phyloP scores from a whole-genome alignment of 257 asterid species.

The Solanum chmielewskii region DNA sequence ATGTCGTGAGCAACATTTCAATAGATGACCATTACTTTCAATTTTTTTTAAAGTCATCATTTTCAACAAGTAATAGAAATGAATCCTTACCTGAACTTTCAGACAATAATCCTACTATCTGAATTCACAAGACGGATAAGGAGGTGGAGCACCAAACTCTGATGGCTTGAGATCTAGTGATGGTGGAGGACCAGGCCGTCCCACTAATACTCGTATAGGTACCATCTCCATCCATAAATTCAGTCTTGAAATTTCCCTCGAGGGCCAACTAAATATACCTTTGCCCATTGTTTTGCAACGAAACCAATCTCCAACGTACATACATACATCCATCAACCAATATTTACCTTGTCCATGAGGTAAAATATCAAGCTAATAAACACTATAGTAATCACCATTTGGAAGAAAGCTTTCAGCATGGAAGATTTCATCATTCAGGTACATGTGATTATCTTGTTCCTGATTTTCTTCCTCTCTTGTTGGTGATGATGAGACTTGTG shows the following conservation, averaged over 20 bases:
- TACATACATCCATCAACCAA: conserved; percentile 89
- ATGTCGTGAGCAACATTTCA: not conserved
- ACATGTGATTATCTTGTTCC: conserved; percentile 14
- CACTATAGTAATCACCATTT: conserved; percentile 79
- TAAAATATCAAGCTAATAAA: conserved; percentile 62
- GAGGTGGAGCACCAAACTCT: not conserved
- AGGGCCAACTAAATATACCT: conserved; percentile 80
- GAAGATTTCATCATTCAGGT: conserved; percentile 46
- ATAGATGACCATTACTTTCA: not conserved
- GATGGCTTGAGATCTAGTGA: not conserved
- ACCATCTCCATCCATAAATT: too few relatives aligned
- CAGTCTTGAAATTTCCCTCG: conserved; percentile 19
- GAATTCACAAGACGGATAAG: not conserved
- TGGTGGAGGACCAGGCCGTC: too few relatives aligned
- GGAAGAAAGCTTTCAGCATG: conserved; percentile 70
- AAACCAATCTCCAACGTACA: conserved; percentile 86
- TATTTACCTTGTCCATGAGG: conserved; percentile 86
- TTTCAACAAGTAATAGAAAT: not conserved
- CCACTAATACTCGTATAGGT: too few relatives aligned
- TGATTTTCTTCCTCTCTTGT: conserved; percentile 19
- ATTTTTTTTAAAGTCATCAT: not conserved
- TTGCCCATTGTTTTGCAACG: conserved; percentile 68
- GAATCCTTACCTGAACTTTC: not conserved
- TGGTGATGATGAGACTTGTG: conserved; percentile 14
- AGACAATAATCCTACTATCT: not conserved